phyloP scores from a whole-genome alignment of 108 stramenopile species.

The Aurantiochytrium sp. region DNA sequence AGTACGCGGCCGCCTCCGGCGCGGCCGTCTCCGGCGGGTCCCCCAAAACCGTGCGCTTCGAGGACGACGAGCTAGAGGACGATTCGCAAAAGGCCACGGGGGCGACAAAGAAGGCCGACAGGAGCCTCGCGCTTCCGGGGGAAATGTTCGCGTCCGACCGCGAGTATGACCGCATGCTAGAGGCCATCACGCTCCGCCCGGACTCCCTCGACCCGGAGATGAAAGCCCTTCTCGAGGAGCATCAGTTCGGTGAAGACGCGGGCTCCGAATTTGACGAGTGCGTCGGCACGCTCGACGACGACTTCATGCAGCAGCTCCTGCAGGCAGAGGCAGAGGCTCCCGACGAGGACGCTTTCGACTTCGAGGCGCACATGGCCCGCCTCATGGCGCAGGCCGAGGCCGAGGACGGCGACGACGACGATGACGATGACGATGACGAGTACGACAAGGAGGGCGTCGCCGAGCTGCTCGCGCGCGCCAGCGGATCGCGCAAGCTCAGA shows the following conservation, averaged over 20 bases:
- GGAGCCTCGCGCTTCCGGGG: neutral
- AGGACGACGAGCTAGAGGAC: slow-evolving; percentile 14
- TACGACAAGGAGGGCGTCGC: neutral
- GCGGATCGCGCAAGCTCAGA: neutral
- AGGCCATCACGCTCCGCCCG: neutral
- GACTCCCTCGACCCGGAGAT: neutral
- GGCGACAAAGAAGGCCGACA: no score
- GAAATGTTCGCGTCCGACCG: slow-evolving; percentile 20
- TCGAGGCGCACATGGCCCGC: slow-evolving; percentile 32
- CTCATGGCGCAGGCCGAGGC: slow-evolving; percentile 34
- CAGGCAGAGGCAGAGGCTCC: neutral
- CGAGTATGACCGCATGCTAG: slow-evolving; percentile 28
- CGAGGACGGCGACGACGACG: slow-evolving; percentile 27
- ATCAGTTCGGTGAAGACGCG: neutral
- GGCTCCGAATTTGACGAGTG: neutral
- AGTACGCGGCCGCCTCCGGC: no score
- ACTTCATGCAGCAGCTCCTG: slow-evolving; percentile 27
- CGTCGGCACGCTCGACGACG: slow-evolving; percentile 26
- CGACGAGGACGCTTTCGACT: slow-evolving; percentile 11
- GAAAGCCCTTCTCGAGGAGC: neutral
- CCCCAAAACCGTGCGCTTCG: neutral
- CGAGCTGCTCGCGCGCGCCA: neutral
- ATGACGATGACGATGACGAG: neutral
- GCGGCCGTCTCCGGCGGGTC: no score
- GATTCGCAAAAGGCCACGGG: no score